These are phyloP conservation scores for Cyclotella cryptica DNA, from an alignment of 108 stramenopile species.

Conservation along the genomic window DNA sequence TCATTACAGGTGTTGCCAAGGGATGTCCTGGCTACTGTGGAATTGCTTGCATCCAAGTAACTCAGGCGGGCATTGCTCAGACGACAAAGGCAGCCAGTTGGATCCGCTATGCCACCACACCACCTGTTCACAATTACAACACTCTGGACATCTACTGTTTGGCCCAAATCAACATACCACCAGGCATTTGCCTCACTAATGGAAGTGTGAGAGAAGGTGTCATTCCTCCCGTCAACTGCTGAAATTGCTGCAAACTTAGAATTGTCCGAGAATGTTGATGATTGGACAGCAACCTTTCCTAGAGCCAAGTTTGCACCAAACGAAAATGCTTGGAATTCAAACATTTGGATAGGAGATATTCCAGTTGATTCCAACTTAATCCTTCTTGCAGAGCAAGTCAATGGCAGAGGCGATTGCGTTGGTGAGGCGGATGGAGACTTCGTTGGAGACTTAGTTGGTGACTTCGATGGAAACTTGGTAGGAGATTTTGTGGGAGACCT, in stretches of 20 bases:
- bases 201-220: background rate
- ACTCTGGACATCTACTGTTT: background rate
- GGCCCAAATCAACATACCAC: conserved; percentile 1
- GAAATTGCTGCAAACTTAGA: background rate
- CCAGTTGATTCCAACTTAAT: background rate
- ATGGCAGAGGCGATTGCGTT: background rate
- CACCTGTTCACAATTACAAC: background rate
- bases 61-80: background rate
- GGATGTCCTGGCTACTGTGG: background rate
- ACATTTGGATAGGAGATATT: background rate
- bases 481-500: background rate
- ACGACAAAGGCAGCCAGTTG: background rate
- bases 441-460: background rate
- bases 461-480: background rate
- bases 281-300: background rate
- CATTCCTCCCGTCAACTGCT: background rate
- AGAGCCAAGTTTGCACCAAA: background rate
- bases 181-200: background rate
- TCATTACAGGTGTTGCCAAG: conserved; percentile 1
- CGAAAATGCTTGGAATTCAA: conserved; percentile 8
- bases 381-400: background rate
- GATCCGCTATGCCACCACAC: background rate
- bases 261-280: background rate
- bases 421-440: background rate
- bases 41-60: background rate